These are phyloP conservation scores for Pyrus pyrifolia DNA, from an alignment of 306 rosid species.

Conservation along the genomic window DNA sequence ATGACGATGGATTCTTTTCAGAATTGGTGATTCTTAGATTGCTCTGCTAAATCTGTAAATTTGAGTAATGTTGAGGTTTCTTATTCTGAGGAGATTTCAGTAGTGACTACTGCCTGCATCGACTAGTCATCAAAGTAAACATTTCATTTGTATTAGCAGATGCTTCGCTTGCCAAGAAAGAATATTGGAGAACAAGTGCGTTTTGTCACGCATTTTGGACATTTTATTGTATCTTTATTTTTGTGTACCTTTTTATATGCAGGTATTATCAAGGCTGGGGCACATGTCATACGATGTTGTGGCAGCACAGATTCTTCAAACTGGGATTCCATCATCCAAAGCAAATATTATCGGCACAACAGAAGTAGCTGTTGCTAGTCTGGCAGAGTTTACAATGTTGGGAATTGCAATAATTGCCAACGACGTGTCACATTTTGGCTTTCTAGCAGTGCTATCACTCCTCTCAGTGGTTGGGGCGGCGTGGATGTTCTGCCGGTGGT, in stretches of 20 bases:
- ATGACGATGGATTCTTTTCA: background rate
- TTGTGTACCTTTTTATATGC: slow-evolving; percentile 13
- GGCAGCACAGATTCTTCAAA: slow-evolving; percentile 90
- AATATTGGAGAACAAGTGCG: background rate
- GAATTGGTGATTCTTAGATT: background rate
- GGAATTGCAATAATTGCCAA: slow-evolving; percentile 85
- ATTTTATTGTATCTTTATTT: background rate
- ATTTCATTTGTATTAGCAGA: background rate
- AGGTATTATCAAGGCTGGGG: slow-evolving; percentile 85
- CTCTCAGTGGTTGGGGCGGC: slow-evolving; percentile 85
- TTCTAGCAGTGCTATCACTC: slow-evolving; percentile 69
- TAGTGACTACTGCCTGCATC: background rate
- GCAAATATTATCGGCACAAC: slow-evolving; percentile 90
- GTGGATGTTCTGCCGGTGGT: slow-evolving; percentile 77
- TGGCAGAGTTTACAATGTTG: slow-evolving; percentile 85
- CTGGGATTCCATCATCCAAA: slow-evolving; percentile 89
- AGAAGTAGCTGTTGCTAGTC: slow-evolving; percentile 88
- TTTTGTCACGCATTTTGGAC: background rate
- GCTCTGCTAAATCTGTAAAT: background rate
- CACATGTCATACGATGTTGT: slow-evolving; percentile 96
- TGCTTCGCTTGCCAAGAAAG: background rate
- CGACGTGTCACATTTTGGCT: slow-evolving; percentile 71
- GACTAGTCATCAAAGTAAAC: background rate
- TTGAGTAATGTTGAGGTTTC: background rate
- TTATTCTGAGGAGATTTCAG: too few relatives aligned